Evolutionary conservation across 192 early-diverging fungal species (phyloP).

Genomic region (Coemansia furcata): DNA sequence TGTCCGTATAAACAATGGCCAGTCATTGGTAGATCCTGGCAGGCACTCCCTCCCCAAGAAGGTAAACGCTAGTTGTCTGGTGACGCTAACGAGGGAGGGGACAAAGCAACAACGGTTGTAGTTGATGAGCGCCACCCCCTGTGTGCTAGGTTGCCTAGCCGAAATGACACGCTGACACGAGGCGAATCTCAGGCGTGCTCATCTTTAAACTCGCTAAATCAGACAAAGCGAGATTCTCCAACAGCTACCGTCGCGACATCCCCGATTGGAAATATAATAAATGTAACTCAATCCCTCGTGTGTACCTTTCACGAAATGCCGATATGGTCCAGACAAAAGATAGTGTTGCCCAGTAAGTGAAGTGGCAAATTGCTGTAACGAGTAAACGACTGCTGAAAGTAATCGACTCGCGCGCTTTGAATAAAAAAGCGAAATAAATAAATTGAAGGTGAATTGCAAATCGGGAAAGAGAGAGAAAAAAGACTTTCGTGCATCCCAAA

Average conservation of each 20-base stretch:
- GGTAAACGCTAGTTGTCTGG: neutral
- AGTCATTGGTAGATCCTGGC: neutral
- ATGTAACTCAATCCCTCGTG: neutral
- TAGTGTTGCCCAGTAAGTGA: neutral
- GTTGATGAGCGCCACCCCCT: neutral
- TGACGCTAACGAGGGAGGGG: neutral
- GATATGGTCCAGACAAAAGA: neutral
- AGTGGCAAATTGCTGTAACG: neutral
- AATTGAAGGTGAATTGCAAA: neutral
- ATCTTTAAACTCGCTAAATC: neutral
- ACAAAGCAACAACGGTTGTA: neutral
- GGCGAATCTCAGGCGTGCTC: neutral
- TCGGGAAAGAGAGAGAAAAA: neutral
- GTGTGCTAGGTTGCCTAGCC: neutral
- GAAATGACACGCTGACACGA: neutral
- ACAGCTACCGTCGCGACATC: neutral
- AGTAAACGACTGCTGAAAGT: neutral
- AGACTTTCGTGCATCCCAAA: neutral
- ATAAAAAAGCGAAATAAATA: neutral
- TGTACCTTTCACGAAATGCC: conserved; percentile 7
- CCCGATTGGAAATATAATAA: neutral
- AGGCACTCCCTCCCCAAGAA: conserved; percentile 1
- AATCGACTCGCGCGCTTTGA: neutral
- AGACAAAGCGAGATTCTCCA: neutral
- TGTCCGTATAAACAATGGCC: conserved; percentile 4